A percentile compares a stretch with the other conserved stretches of the same genome.
phyloP scores from a whole-genome alignment of 1,139 yeast species.

The Debaryomyces robertsiae region DNA sequence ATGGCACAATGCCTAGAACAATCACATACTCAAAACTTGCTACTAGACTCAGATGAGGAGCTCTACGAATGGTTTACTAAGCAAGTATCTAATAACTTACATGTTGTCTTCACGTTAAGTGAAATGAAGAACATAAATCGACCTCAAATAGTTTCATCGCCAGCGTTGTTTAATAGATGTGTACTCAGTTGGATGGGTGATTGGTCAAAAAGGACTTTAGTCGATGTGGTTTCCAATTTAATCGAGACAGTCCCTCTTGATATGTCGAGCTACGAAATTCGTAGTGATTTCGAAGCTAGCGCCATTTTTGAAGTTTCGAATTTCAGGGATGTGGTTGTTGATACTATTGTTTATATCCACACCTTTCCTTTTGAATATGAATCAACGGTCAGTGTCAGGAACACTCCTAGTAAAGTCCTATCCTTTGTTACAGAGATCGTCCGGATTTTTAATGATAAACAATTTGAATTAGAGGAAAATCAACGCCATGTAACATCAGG shows the following conservation, averaged over 20 bases:
- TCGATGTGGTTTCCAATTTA: slow-evolving; percentile 50
- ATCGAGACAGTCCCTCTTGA: slow-evolving; percentile 56
- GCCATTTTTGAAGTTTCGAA: slow-evolving; percentile 21
- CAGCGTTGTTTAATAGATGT: slow-evolving; percentile 91
- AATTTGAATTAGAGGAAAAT: slow-evolving; percentile 56
- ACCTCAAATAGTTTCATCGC: slow-evolving; percentile 64
- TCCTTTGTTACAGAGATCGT: slow-evolving; percentile 54
- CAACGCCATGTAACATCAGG: slow-evolving; percentile 79
- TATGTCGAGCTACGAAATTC: slow-evolving; percentile 38
- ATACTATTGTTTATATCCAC: slow-evolving; percentile 53
- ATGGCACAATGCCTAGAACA: slow-evolving; percentile 62
- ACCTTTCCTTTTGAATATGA: slow-evolving; percentile 18
- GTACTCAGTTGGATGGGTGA: slow-evolving; percentile 89
- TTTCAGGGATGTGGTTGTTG: slow-evolving; percentile 52
- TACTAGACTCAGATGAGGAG: slow-evolving; percentile 73
- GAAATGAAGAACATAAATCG: slow-evolving; percentile 47
- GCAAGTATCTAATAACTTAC: slow-evolving; percentile 71
- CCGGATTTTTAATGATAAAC: slow-evolving; percentile 44
- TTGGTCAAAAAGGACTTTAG: slow-evolving; percentile 61
- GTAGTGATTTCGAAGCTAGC: slow-evolving; percentile 25
- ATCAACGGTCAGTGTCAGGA: slow-evolving; percentile 13
- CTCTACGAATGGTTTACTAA: slow-evolving; percentile 72
- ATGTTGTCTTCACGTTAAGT: slow-evolving; percentile 78
- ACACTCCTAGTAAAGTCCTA: slow-evolving; percentile 55
- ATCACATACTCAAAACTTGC: slow-evolving; percentile 60